phyloP scores from a whole-genome alignment of 192 early-diverging fungal species.

The Funneliformis mosseae region DNA sequence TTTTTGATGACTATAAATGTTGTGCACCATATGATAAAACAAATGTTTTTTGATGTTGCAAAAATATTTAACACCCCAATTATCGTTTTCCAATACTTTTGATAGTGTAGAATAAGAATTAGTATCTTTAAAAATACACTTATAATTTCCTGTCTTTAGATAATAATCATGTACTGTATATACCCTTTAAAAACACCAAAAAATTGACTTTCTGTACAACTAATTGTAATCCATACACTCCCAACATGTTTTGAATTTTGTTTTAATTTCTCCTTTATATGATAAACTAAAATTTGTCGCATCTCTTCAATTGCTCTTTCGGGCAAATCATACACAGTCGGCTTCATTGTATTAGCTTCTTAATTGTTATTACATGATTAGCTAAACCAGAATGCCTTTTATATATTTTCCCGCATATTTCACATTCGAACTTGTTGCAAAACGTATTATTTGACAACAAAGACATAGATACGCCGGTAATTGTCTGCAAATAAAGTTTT shows the following conservation, averaged over 20 bases:
- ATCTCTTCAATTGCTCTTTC: not conserved
- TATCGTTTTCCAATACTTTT: not conserved
- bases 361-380: not conserved
- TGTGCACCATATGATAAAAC: not conserved
- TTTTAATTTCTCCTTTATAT: not conserved
- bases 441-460: not conserved
- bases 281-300: not conserved
- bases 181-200: not conserved
- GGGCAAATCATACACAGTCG: not conserved
- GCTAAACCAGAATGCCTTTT: not conserved
- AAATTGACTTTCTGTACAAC: not conserved
- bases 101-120: not conserved
- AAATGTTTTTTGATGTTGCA: not conserved
- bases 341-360: not conserved
- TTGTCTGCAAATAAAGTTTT: too few species aligned
- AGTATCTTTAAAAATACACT: not conserved
- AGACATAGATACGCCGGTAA: too few species aligned
- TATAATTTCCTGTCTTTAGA: not conserved
- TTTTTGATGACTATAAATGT: too few species aligned
- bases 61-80: not conserved
- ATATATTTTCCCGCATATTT: not conserved
- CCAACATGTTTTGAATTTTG: not conserved
- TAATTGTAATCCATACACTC: not conserved
- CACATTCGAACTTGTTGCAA: not conserved
- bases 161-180: conserved; percentile 10